Evolutionary conservation across 2,329 filamentous ascomycete species (phyloP), one percentile per base, ranked within the genome.

Genomic region (Penicillium sp.): DNA sequence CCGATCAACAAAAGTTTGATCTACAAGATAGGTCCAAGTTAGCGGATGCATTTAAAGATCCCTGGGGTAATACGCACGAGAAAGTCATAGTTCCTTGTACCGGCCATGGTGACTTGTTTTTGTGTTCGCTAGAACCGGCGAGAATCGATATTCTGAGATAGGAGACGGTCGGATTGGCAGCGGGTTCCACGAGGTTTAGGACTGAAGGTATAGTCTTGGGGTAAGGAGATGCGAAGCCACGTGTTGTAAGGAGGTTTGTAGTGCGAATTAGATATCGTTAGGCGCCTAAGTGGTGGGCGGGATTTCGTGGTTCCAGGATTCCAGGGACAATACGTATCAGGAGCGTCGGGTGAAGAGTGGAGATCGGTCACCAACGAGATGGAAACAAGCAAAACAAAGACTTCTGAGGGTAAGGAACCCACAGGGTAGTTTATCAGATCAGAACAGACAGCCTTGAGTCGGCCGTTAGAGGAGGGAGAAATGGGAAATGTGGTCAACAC

Each of bases 71-170:
- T 2, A 52, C 50, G 9, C 87, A 97, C 93, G 79, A 99, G 84
- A 78, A 97, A 97, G 78, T 99, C 94, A 80, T 99, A 99, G 82
- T 99, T 99, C 78, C 94, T 87, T 82, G 93, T 95, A 77, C 90
- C 91, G 71, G 94, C 92, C 94, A 99, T 99, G 55, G 51, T 72
- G 62, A 22, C 52, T 29, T 54, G 27, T 45, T 44, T 57, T n/a
- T 29, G 46, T 48, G 29, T 50, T 60, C 42, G 35, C 45, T 42
- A 33, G 50, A 56, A 29, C 42, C 20, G 26, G 52, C 45, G 41
- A 41, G 50, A 41, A 33, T 47, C 20, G 44, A 51, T 37, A 51
- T 40, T 54, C 23, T 49, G 47, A 54, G 55, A 60, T 58, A 62
- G 60, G 58, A 56, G 59, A 55, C 45, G 44, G 44, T 47, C 35